phyloP scores from a whole-genome alignment of 2,329 filamentous ascomycete species.

The Aspergillus vadensis region DNA sequence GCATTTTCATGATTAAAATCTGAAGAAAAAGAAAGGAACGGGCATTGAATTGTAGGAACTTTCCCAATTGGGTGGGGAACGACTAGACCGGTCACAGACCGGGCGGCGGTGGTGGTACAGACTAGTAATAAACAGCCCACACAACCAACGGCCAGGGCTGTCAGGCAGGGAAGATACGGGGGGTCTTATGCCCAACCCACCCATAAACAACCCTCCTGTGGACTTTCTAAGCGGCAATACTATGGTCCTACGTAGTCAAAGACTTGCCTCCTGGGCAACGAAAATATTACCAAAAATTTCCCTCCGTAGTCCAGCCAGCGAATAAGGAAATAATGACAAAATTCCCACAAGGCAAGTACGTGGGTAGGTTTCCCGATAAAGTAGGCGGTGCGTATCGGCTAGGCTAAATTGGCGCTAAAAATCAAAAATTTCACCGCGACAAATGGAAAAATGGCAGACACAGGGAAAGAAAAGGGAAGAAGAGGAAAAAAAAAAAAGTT shows the following conservation, averaged over 20 bases:
- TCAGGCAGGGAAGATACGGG: not conserved
- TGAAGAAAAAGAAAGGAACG: not conserved
- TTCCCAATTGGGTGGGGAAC: conserved; percentile 6
- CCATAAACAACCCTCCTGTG: not conserved
- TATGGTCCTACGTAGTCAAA: not conserved
- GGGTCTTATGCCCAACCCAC: not conserved
- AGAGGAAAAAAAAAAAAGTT: conserved; percentile 20
- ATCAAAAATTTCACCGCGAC: conserved; percentile 30
- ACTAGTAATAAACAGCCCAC: conserved; percentile 1
- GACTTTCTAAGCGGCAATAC: not conserved
- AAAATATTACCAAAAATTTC: not conserved
- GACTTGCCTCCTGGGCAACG: not conserved
- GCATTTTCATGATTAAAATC: conserved; percentile 29
- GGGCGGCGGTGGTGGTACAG: conserved; percentile 1
- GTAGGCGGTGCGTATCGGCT: conserved; percentile 26
- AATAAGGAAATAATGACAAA: conserved; percentile 17
- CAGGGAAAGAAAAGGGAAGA: conserved; percentile 18
- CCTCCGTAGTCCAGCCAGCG: not conserved
- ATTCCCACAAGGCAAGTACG: conserved; percentile 14
- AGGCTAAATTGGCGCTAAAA: conserved; percentile 24
- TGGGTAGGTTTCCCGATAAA: conserved; percentile 5
- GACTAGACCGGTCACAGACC: not conserved
- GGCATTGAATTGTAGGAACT: not conserved
- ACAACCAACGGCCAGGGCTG: not conserved
- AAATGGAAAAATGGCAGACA: conserved; percentile 8